Evolutionary conservation across 1,284 basidiomycete genomes (phyloP).

Genomic region (Sphaerobolus stellatus): DNA sequence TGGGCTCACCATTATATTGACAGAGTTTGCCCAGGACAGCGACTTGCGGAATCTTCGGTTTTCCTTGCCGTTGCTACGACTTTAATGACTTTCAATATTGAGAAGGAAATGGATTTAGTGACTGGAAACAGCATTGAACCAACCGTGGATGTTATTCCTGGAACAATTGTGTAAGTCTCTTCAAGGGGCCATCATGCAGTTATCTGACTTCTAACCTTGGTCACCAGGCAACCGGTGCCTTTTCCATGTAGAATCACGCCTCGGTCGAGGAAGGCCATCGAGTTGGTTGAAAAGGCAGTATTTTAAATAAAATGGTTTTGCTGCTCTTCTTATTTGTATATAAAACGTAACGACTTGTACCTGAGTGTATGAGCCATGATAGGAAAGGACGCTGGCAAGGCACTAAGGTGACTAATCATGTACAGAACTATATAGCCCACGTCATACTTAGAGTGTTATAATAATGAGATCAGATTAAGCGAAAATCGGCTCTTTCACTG

Average conservation of each 20-base stretch:
- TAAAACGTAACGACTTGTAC: too few species aligned
- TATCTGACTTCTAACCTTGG: constrained; percentile 7
- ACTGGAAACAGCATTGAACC: constrained; percentile 16
- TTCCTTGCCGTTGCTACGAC: constrained; percentile 33
- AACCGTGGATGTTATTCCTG: background rate
- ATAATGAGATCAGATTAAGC: too few species aligned
- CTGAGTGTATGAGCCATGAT: too few species aligned
- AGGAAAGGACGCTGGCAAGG: too few species aligned
- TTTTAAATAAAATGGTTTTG: too few species aligned
- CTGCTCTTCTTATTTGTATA: too few species aligned
- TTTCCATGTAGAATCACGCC: constrained; percentile 34
- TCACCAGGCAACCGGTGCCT: constrained; percentile 29
- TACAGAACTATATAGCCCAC: too few species aligned
- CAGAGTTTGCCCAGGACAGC: constrained; percentile 32
- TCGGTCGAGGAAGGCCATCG: constrained; percentile 23
- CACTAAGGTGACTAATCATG: too few species aligned
- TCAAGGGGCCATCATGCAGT: background rate
- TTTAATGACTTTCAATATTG: constrained; percentile 29
- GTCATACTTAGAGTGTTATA: too few species aligned
- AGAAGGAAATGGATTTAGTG: constrained; percentile 18
- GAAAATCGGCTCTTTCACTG: too few species aligned
- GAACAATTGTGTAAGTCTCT: background rate
- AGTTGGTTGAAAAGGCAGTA: background rate
- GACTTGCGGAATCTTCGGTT: constrained; percentile 32
- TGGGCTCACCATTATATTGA: constrained; percentile 56